A percentile compares a stretch with the other conserved stretches of the same genome.
Conservation (phyloP, 2,329 filamentous ascomycete species). For the Trichoderma endophyticum region DNA sequence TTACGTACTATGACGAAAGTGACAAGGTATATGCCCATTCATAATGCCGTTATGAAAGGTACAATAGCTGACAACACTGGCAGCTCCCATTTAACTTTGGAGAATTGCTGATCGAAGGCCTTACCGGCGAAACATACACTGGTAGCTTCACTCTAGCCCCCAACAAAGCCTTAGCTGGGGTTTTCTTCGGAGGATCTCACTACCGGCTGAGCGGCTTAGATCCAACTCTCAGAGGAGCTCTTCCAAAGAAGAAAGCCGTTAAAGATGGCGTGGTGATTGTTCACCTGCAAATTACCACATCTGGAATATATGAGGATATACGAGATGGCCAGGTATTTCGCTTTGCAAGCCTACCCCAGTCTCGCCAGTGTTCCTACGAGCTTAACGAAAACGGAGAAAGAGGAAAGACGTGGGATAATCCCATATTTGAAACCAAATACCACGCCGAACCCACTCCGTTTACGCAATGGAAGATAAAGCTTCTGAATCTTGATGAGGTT, state of each 20-base stretch:
- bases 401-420: background rate
- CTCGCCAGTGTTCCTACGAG: background rate
- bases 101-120: background rate
- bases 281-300: background rate
- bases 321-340: background rate
- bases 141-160: background rate
- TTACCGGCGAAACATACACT: background rate
- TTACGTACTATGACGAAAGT: background rate
- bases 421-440: background rate
- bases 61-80: background rate
- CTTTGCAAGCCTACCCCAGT: background rate
- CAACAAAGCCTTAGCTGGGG: background rate
- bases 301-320: background rate
- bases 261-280: background rate
- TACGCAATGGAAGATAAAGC: background rate
- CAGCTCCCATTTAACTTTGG: background rate
- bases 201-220: background rate
- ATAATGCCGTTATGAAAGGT: accelerated
- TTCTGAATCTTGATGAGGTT: background rate
- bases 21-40: background rate
- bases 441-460: background rate
- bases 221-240: background rate
- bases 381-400: background rate
- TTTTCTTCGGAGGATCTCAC: background rate
- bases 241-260: background rate